Percentiles rank a stretch among this genome's conserved stretches.
These are phyloP conservation scores for Jackrogersella multiformis DNA, from an alignment of 495 filamentous ascomycete species.

Conservation along the genomic window DNA sequence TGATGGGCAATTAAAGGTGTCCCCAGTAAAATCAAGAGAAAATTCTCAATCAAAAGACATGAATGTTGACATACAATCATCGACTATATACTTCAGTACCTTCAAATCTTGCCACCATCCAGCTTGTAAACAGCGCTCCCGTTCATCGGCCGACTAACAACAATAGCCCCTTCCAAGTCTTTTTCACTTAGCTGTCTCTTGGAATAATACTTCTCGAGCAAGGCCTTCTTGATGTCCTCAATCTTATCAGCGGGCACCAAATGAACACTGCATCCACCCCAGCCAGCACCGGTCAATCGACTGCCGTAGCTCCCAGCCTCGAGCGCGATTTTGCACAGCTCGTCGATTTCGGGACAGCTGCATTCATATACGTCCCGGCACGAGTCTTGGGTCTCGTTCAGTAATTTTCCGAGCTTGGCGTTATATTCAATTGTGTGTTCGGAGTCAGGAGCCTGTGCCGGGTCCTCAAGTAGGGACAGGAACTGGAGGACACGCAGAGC, in stretches of 20 bases:
- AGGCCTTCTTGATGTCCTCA: constrained; percentile 77
- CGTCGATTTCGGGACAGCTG: constrained; percentile 87
- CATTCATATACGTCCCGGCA: constrained; percentile 89
- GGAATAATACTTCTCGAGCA: constrained; percentile 84
- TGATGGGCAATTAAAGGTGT: no score
- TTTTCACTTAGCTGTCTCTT: constrained; percentile 76
- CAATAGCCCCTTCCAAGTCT: constrained; percentile 80
- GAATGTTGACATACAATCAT: not conserved
- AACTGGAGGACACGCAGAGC: constrained; percentile 87
- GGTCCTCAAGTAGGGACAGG: constrained; percentile 70
- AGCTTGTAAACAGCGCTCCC: constrained; percentile 66
- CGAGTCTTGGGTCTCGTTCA: constrained; percentile 89
- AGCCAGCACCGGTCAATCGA: constrained; percentile 91
- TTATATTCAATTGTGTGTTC: constrained; percentile 69
- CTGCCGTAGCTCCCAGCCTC: constrained; percentile 83
- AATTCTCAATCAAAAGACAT: not conserved
- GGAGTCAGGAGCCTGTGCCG: constrained; percentile 43
- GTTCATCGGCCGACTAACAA: constrained; percentile 86
- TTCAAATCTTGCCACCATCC: constrained; percentile 40
- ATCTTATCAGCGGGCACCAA: constrained; percentile 87
- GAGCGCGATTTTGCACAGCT: constrained; percentile 81
- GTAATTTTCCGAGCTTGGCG: constrained; percentile 75
- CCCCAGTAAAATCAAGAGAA: no score
- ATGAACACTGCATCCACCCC: constrained; percentile 97
- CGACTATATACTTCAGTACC: not conserved